Evolutionary conservation across 768 basidiomycete species (phyloP).

Genomic region (Agaricus blazei): DNA sequence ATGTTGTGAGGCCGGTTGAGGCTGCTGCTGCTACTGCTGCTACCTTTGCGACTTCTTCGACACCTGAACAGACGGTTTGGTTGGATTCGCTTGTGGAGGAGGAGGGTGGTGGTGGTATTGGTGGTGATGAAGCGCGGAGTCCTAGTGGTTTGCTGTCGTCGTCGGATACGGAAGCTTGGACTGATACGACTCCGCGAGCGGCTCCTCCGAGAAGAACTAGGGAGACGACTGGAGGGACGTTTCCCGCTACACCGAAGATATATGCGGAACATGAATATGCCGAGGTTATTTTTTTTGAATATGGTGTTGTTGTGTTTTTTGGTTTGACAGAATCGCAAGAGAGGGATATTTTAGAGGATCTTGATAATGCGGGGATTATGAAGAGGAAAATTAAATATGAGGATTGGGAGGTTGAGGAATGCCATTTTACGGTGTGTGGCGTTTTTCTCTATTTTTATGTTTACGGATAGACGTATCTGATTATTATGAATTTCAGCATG

Average conservation of each 20-base stretch:
- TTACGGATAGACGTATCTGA: background rate
- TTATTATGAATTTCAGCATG: constrained; percentile 48
- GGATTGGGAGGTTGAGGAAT: constrained; percentile 91
- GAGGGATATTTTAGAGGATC: constrained; percentile 77
- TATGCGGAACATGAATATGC: constrained; percentile 43
- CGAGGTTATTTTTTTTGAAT: constrained; percentile 76
- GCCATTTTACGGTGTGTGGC: constrained; percentile 72
- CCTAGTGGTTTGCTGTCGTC: background rate
- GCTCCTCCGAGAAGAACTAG: background rate
- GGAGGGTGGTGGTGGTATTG: no score
- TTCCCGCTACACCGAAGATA: background rate
- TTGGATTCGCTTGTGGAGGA: background rate
- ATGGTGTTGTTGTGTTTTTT: constrained; percentile 92
- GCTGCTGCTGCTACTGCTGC: background rate
- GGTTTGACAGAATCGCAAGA: constrained; percentile 80
- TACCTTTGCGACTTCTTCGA: background rate
- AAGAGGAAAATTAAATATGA: constrained; percentile 54
- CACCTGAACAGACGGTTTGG: background rate
- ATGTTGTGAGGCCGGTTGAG: background rate
- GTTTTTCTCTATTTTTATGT: background rate
- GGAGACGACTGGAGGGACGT: no score
- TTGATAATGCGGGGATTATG: constrained; percentile 67
- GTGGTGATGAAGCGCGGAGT: background rate
- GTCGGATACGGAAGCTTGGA: constrained; percentile 3
- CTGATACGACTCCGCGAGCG: background rate